Conservation (phyloP, 768 basidiomycete genomes). For the Peribolospora kevripleyi region DNA sequence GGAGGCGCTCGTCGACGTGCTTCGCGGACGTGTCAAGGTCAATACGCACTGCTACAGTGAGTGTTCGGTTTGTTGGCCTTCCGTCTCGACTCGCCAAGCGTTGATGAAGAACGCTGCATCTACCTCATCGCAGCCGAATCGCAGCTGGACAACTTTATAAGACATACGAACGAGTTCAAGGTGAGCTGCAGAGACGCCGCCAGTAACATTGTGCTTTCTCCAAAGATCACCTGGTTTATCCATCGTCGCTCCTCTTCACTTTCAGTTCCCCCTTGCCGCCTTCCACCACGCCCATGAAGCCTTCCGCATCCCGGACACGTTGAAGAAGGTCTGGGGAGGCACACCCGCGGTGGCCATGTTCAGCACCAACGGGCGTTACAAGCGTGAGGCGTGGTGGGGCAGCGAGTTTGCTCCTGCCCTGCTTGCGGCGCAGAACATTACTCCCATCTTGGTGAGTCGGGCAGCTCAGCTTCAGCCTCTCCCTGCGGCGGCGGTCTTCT, state of each 20-base stretch:
- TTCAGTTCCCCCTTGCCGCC: slow-evolving; percentile 39
- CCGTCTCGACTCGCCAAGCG: not conserved
- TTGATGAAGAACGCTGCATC: not conserved
- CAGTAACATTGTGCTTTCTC: slow-evolving; percentile 7
- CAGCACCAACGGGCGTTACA: slow-evolving; percentile 28
- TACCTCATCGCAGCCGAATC: slow-evolving; percentile 1
- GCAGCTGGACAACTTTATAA: not conserved
- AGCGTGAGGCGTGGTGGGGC: slow-evolving; percentile 56
- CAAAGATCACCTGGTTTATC: not conserved
- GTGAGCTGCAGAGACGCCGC: no score
- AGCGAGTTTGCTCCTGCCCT: slow-evolving; percentile 60
- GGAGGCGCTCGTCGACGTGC: slow-evolving; percentile 12
- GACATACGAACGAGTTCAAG: slow-evolving; percentile 48
- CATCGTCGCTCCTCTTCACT: slow-evolving; percentile 16
- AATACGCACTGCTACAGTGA: slow-evolving; percentile 10
- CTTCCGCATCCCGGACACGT: slow-evolving; percentile 50
- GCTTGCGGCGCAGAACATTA: slow-evolving; percentile 32
- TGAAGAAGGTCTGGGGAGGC: slow-evolving; percentile 49
- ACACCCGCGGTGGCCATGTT: slow-evolving; percentile 51
- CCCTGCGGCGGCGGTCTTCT: not conserved
- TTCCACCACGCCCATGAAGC: slow-evolving; percentile 63
- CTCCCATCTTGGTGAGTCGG: not conserved
- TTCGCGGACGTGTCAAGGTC: slow-evolving; percentile 6
- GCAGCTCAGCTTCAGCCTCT: not conserved
- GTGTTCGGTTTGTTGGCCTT: not conserved